These are phyloP conservation scores for Barnettozyma salicaria DNA, from an alignment of 805 yeast genomes.

Conservation along the genomic window DNA sequence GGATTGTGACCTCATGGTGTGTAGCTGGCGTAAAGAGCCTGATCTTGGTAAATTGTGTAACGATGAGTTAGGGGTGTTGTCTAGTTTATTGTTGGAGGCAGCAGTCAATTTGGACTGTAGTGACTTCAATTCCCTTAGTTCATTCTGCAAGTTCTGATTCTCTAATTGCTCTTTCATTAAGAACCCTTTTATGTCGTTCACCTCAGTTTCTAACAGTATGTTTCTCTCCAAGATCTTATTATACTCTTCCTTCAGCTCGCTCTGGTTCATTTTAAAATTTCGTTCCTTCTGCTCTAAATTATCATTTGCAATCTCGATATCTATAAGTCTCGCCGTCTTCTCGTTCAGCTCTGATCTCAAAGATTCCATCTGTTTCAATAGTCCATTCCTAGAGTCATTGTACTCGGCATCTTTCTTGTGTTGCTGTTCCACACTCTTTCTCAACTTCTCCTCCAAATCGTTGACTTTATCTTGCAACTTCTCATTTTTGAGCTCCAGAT, in stretches of 20 bases:
- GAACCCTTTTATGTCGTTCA: conserved; percentile 26
- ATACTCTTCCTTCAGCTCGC: conserved; percentile 32
- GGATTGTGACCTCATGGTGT: conserved; percentile 26
- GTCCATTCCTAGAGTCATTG: conserved; percentile 18
- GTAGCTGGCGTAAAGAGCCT: conserved; percentile 27
- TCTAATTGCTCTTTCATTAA: conserved; percentile 22
- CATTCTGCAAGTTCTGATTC: conserved; percentile 26
- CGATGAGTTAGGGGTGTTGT: too few relatives aligned
- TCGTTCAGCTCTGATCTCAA: conserved; percentile 28
- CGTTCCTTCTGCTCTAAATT: conserved; percentile 38
- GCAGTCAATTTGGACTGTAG: not conserved
- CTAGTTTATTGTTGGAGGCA: conserved; percentile 4
- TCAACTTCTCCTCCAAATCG: conserved; percentile 21
- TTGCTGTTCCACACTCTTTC: conserved; percentile 25
- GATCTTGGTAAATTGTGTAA: conserved; percentile 23
- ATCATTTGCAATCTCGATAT: conserved; percentile 39
- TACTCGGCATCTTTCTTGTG: conserved; percentile 26
- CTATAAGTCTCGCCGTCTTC: conserved; percentile 30
- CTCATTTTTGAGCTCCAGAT: conserved; percentile 24
- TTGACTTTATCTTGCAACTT: conserved; percentile 18
- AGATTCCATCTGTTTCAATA: conserved; percentile 17
- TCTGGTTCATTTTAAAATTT: conserved; percentile 28
- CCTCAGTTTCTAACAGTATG: conserved; percentile 35
- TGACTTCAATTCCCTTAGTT: conserved; percentile 16
- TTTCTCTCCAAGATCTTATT: conserved; percentile 32